A percentile compares a stretch with the other conserved stretches of the same genome.
Conservation (phyloP, 176 grass and related monocot species). For the Chrysopogon serrulatus region DNA sequence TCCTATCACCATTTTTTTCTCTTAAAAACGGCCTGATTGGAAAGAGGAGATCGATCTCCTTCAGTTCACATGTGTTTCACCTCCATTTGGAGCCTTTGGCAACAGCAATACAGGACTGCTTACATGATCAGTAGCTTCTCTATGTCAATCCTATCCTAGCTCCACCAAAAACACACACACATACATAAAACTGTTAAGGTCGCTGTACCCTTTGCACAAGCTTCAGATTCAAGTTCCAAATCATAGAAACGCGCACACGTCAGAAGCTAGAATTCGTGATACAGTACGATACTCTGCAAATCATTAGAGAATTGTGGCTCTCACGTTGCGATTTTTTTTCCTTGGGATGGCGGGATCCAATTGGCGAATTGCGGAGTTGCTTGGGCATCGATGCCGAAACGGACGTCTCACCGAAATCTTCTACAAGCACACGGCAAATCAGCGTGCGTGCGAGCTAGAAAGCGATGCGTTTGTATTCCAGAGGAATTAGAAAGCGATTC, state of each 20-base stretch:
- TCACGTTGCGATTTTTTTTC: not conserved
- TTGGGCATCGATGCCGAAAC: conserved; percentile 9
- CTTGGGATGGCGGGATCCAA: not conserved
- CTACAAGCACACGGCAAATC: not conserved
- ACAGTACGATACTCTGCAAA: not conserved
- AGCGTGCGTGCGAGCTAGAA: not conserved
- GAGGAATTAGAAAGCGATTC: not conserved
- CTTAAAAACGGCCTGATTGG: not conserved
- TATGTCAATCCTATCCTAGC: not conserved
- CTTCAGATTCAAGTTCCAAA: not conserved
- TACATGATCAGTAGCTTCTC: not conserved
- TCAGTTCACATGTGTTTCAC: conserved; percentile 2
- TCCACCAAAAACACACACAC: no score
- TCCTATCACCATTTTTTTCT: not conserved
- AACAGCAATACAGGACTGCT: not conserved
- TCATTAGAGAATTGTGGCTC: not conserved
- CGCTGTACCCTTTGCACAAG: no score
- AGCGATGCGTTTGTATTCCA: no score
- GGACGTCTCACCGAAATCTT: conserved; percentile 7
- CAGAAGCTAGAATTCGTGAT: not conserved
- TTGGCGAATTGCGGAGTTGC: not conserved
- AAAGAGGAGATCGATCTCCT: not conserved
- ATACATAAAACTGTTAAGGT: no score
- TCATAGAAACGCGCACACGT: not conserved
- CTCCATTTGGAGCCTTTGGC: not conserved